A percentile compares a stretch with the other conserved stretches of the same genome.
phyloP scores from a whole-genome alignment of 495 filamentous ascomycete species.

The Geoglossum glabrum region DNA sequence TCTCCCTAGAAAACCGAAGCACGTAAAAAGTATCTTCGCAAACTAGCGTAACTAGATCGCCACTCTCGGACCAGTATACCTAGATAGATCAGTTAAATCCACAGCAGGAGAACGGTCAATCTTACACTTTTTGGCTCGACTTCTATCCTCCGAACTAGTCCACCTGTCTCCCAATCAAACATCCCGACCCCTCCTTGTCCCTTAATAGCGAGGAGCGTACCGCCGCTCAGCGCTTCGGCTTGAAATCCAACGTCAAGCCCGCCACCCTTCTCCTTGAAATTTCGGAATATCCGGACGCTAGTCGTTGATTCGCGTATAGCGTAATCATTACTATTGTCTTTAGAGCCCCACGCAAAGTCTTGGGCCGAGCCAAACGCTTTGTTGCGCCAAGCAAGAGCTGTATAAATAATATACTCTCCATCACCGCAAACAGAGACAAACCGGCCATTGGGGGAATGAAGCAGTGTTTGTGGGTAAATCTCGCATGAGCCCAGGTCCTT shows the following conservation, averaged over 20 bases:
- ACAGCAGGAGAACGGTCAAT: neutral
- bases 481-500: slow-evolving; percentile 94
- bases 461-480: slow-evolving; percentile 83
- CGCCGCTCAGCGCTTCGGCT: slow-evolving; percentile 75
- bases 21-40: slow-evolving; percentile 95
- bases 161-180: slow-evolving; percentile 87
- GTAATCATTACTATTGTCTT: slow-evolving; percentile 96
- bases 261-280: slow-evolving; percentile 82
- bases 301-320: slow-evolving; percentile 86
- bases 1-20: slow-evolving; percentile 72
- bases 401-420: slow-evolving; percentile 97
- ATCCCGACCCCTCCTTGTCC: slow-evolving; percentile 87
- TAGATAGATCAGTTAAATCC: slow-evolving; percentile 14
- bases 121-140: slow-evolving; percentile 50
- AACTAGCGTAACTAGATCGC: slow-evolving; percentile 78
- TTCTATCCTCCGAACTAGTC: slow-evolving; percentile 81
- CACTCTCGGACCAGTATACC: slow-evolving; percentile 95
- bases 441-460: slow-evolving; percentile 91
- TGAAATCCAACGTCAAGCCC: slow-evolving; percentile 91
- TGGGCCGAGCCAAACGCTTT: slow-evolving; percentile 89
- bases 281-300: slow-evolving; percentile 90
- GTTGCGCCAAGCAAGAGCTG: slow-evolving; percentile 89
- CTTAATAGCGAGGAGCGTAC: slow-evolving; percentile 84
- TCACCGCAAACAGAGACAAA: slow-evolving; percentile 96
- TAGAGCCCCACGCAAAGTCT: slow-evolving; percentile 94